A percentile compares a stretch with the other conserved stretches of the same genome.
These are phyloP conservation scores for Nitzschia sp. DNA, from an alignment of 108 stramenopile species.

Conservation along the genomic window DNA sequence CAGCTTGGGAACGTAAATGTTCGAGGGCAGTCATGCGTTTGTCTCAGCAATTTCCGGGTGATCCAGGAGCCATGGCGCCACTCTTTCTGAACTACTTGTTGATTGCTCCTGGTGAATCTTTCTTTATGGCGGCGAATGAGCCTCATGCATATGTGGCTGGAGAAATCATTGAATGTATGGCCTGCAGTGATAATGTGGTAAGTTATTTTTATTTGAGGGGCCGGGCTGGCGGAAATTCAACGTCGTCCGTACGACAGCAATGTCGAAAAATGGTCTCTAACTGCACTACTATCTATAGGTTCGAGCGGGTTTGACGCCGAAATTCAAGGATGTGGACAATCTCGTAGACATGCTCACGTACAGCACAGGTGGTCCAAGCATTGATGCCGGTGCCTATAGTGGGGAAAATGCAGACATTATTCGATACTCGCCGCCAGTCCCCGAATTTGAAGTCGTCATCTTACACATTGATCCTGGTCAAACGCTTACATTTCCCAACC, in stretches of 20 bases:
- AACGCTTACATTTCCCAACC: conserved; percentile 42
- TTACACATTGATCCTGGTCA: conserved; percentile 69
- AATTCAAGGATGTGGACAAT: conserved; percentile 96
- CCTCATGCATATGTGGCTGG: conserved; percentile 96
- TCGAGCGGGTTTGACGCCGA: conserved; percentile 97
- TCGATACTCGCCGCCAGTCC: conserved; percentile 79
- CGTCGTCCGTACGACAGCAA: too few relatives aligned
- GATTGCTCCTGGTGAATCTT: conserved; percentile 81
- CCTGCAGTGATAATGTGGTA: conserved; percentile 98
- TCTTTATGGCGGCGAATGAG: conserved; percentile 89
- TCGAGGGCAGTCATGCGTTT: conserved; percentile 75
- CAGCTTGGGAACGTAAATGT: conserved; percentile 70
- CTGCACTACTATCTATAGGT: conserved; percentile 21
- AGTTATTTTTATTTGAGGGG: background rate
- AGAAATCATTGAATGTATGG: conserved; percentile 98
- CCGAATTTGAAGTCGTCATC: conserved; percentile 81
- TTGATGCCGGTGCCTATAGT: conserved; percentile 69
- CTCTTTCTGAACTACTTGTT: conserved; percentile 83
- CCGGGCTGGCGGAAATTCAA: too few relatives aligned
- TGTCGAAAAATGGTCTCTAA: too few relatives aligned
- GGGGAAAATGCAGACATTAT: conserved; percentile 60
- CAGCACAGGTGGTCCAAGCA: conserved; percentile 73
- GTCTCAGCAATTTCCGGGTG: conserved; percentile 87
- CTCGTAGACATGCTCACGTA: conserved; percentile 93
- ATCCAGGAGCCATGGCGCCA: conserved; percentile 90